Conservation (phyloP, 2,329 filamentous ascomycete genomes). For the Fusarium papillatum region DNA sequence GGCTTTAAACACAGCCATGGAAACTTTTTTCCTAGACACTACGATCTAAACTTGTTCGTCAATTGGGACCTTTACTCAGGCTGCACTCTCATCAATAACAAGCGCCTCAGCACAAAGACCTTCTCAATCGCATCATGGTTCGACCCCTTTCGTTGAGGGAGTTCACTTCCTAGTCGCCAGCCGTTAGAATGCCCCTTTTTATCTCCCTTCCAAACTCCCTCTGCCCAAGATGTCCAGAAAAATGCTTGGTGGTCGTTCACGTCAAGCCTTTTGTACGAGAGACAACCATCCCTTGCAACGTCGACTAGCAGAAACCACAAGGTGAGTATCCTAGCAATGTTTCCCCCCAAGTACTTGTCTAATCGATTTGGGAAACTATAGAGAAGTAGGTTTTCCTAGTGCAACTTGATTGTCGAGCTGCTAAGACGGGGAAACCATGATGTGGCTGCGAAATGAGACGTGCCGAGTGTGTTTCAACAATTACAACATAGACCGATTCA, state of each 20-base stretch:
- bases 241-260: not conserved
- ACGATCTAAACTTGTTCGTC: not conserved
- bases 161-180: not conserved
- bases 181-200: not conserved
- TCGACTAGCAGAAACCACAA: not conserved
- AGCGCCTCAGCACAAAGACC: not conserved
- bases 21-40: not conserved
- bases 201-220: no score
- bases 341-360: not conserved
- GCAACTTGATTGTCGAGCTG: not conserved
- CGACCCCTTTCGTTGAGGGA: not conserved
- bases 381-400: not conserved
- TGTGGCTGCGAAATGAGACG: not conserved
- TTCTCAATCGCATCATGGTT: not conserved
- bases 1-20: not conserved
- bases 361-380: not conserved
- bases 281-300: not conserved
- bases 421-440: not conserved
- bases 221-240: not conserved
- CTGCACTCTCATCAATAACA: not conserved
- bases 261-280: not conserved
- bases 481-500: not conserved
- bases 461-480: not conserved
- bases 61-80: not conserved
- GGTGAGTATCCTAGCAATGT: not conserved